Evolutionary conservation across 192 early-diverging fungal species (phyloP), one percentile per base, ranked within the genome.

Genomic region (Podila minutissima): DNA sequence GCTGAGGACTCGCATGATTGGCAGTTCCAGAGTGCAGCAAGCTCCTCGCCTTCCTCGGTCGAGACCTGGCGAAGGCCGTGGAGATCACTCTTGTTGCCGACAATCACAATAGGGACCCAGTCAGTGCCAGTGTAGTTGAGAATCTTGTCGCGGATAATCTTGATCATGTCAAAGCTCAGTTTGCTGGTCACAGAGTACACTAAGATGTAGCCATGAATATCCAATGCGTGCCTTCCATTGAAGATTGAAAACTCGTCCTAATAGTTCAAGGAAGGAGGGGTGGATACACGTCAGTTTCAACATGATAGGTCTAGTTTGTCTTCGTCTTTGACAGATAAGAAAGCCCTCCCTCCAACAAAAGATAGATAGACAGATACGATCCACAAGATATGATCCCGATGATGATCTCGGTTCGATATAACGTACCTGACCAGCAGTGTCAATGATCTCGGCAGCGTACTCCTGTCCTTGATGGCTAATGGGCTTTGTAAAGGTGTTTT

Each of bases 221-320:
- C 92, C 2, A 97, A 88, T 1, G 93, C 93, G 78, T 97, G 95
- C 46, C 93, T 92, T n/a, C 93, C 90, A 66, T 95, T 97, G 64
- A 99, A 84, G 59, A 97, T 92, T 46, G 98, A 97, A 62, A 92
- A 95, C 85, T 99, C 98, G 83, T 99, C 94, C 92, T 94, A 53
- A 73, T 53, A 46, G 59, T 19, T 49, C 5, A 49, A 22, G 38
- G 53, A 3, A 29, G 28, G 9, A 49, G 5, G 24, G 67, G 19
- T 17, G 7, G 28, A 31, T 31, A 7, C 4, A 31, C 3, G 60
- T 20, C 24, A 6, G 28, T n/a, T 57, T 13, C 60, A 33, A 33
- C 10, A 59, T 5, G 35, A 64, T 64, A 64, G 3, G 37, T 46
- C 37, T 24, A 55, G 22, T 55, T 20, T 55, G 53, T 26, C 17